phyloP scores from a whole-genome alignment of 257 asterid species.

The Phtheirospermum japonicum region DNA sequence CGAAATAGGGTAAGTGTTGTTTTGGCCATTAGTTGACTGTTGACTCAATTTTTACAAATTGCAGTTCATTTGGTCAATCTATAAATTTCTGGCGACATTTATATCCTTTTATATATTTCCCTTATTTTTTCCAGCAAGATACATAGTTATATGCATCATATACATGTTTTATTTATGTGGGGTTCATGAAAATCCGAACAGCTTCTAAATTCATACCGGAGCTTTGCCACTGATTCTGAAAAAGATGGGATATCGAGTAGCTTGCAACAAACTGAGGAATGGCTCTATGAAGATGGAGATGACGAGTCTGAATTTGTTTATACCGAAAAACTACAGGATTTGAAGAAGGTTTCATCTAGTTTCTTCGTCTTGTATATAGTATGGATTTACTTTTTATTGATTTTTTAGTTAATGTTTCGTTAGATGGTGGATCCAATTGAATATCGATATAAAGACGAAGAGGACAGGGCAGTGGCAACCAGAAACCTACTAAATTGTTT shows the following conservation, averaged over 20 bases:
- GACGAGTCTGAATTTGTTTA: slow-evolving; percentile 87
- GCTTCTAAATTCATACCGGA: slow-evolving; percentile 73
- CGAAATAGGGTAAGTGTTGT: slow-evolving; percentile 76
- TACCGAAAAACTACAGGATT: slow-evolving; percentile 56
- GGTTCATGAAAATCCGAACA: slow-evolving; percentile 32
- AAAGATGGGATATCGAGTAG: slow-evolving; percentile 61
- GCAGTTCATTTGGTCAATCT: no score
- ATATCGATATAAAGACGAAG: slow-evolving; percentile 78
- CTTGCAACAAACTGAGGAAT: slow-evolving; percentile 83
- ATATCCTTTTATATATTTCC: no score
- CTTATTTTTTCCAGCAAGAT: no score
- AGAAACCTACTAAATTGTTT: slow-evolving; percentile 55
- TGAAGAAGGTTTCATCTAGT: slow-evolving; percentile 63
- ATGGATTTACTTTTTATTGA: slow-evolving; percentile 4
- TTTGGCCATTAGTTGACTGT: slow-evolving; percentile 7
- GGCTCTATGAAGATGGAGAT: slow-evolving; percentile 97
- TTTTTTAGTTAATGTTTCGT: slow-evolving; percentile 19
- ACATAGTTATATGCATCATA: no score
- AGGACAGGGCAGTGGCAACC: slow-evolving; percentile 65
- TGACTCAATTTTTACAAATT: slow-evolving; percentile 16
- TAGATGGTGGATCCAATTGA: slow-evolving; percentile 89
- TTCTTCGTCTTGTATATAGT: slow-evolving; percentile 2
- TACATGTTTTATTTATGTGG: no score
- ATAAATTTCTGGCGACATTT: no score
- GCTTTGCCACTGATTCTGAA: slow-evolving; percentile 75